Evolutionary conservation across 2,329 filamentous ascomycete species (phyloP), one percentile per base, ranked within the genome.

Genomic region (Penicillium janthinellum): DNA sequence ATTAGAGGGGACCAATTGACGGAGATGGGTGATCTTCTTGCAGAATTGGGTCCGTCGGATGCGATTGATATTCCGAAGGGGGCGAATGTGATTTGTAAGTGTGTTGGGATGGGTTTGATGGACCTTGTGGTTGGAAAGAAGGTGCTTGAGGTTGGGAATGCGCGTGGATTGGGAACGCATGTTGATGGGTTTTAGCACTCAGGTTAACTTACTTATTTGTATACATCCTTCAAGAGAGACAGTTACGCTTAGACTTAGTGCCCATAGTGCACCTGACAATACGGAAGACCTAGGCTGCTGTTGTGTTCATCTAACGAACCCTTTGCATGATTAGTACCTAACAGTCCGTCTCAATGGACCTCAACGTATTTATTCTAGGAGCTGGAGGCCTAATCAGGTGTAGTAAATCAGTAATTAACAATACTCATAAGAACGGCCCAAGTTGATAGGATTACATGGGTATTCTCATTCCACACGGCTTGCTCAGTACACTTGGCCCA

Each of bases 91-190:
- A 68, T 83, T 1, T 82, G 81, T 50, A 83, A 83, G 64, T 81
- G 80, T 60, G 81, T 83, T 7, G 81, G 81, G 0, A 75, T 83
- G 67, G 80, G 80, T 0, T 72, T 83, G 42, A 83, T 82, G 77
- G 81, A 83, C 70, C 63, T 83, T 48, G 76, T 78, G 8, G 73
- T 82, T 54, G 80, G 77, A 7, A 76, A 74, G 63, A 74, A 74
- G 59, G 57, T 80, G 58, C 68, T 80, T 54, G 69, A 73, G 14
- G 64, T 79, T 59, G 77, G 76, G 15, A 64, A 47, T 17, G 70
- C 72, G 37, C 60, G 63, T 56, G 70, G 67, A 2, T 42, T 77
- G 47, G 77, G 77, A 0, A 70, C 74, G 45, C 62, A 68, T 51
- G 70, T 79, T 47, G 70, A 75, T 57, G 76, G 73, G 5, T 79